Conservation (phyloP, 306 rosid species). For the Mimosa bimucronata region DNA sequence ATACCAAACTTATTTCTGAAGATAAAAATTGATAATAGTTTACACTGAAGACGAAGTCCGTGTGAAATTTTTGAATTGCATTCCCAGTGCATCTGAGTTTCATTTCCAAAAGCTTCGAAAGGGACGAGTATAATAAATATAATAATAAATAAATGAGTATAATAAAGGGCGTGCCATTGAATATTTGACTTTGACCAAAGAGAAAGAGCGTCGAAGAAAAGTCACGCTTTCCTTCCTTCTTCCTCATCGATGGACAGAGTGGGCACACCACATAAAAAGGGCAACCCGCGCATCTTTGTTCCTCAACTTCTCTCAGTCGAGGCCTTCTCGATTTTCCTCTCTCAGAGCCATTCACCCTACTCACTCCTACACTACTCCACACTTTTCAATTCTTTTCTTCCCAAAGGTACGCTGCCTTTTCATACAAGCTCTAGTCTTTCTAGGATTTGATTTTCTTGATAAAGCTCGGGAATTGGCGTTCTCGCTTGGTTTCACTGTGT, state of each 20-base stretch:
- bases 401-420: slow-evolving; percentile 34
- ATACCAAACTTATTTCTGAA: no score
- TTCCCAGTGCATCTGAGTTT: slow-evolving; percentile 30
- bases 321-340: slow-evolving; percentile 36
- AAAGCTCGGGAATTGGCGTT: background rate
- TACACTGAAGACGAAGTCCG: background rate
- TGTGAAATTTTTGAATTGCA: slow-evolving; percentile 29
- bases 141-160: background rate
- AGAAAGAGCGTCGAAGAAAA: slow-evolving; percentile 59
- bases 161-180: slow-evolving; percentile 34
- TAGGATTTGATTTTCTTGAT: background rate
- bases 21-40: background rate
- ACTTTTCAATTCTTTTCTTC: background rate
- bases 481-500: background rate
- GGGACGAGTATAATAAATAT: no score
- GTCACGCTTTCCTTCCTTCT: slow-evolving; percentile 63
- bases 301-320: slow-evolving; percentile 40
- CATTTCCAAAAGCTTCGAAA: slow-evolving; percentile 1
- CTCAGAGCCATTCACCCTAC: background rate
- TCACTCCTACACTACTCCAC: background rate
- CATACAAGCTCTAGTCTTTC: background rate
- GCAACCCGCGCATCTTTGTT: background rate
- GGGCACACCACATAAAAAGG: slow-evolving; percentile 6
- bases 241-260: slow-evolving; percentile 29
- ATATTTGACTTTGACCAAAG: slow-evolving; percentile 67